Evolutionary conservation across 768 basidiomycete species (phyloP), one percentile per base, ranked within the genome.

Genomic region (Amyloporia xantha): DNA sequence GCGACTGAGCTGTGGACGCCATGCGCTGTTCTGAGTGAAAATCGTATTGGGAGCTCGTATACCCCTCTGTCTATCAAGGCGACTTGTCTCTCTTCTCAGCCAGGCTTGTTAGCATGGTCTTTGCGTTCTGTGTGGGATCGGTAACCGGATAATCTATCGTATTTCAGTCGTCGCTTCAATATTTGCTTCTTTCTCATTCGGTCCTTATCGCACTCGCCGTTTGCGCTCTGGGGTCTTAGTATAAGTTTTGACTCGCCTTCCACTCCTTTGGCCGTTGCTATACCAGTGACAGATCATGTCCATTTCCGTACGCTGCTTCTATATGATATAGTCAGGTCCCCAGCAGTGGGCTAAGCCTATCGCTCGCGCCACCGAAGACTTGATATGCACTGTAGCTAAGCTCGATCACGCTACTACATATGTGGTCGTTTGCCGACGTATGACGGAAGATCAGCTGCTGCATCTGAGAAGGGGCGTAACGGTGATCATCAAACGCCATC

Each of bases 41-140:
- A 57, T 46, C 44, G 39, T 53, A 37, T 44, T 48, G 38, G 38
- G 50, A 46, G 47, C 51, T 28, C 45, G 54, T 62, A 67, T 68
- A 66, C 65, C 66, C 65, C 21, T 48, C 39, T 45, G 43, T 33
- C 44, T 48, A 39, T 48, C 24, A 40, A n/a, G 25, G 23, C 37
- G 21, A 47, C 10, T 23, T 47, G 15, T 25, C 23, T 26, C 37
- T n/a, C 39, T 27, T 26, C 11, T 17, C 19, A 11, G 38, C 38
- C 30, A 7, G 30, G 30, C 30, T n/a, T n/a, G n/a, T n/a, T n/a
- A n/a, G 4, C n/a, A 21, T 21, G 7, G 42, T 27, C 6, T 11
- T 13, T 26, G 26, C 28, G 19, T 43, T 33, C 41, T 41, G 17
- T 26, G 26, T 25, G 41, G 48, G 46, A 3, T 33, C 25, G 19